phyloP scores from a whole-genome alignment of 768 basidiomycete genomes.

The Trametes maxima region DNA sequence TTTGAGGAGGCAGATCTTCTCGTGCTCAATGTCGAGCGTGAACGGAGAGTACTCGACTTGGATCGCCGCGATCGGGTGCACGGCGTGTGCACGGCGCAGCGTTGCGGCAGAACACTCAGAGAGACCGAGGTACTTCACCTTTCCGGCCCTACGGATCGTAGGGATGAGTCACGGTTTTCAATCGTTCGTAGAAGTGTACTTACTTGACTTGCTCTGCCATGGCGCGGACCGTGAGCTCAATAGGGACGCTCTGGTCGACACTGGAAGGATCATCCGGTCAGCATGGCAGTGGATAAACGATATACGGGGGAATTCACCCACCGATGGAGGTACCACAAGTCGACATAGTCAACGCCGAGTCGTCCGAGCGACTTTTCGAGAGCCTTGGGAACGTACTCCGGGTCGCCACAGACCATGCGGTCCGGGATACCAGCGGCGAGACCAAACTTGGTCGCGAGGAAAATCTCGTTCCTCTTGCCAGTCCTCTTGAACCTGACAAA shows the following conservation, averaged over 20 bases:
- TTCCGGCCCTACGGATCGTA: slow-evolving; percentile 32
- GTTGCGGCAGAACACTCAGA: slow-evolving; percentile 33
- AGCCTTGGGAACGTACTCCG: slow-evolving; percentile 43
- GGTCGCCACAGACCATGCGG: slow-evolving; percentile 36
- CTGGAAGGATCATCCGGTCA: neutral
- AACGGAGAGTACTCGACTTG: slow-evolving; percentile 52
- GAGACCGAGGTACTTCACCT: slow-evolving; percentile 32
- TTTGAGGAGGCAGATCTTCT: slow-evolving; percentile 40
- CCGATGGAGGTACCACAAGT: slow-evolving; percentile 45
- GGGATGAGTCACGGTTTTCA: neutral
- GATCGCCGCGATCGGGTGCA: slow-evolving; percentile 48
- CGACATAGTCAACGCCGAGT: slow-evolving; percentile 40
- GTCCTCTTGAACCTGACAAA: slow-evolving; percentile 49
- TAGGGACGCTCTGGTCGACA: neutral
- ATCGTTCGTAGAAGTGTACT: neutral
- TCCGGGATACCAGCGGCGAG: slow-evolving; percentile 28
- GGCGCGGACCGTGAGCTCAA: slow-evolving; percentile 24
- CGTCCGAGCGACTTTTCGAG: slow-evolving; percentile 43
- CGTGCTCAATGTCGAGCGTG: slow-evolving; percentile 47
- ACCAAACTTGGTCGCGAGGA: slow-evolving; percentile 66
- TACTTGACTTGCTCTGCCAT: slow-evolving; percentile 34
- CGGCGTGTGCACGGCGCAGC: slow-evolving; percentile 32
- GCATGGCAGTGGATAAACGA: slow-evolving; percentile 26
- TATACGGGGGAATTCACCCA: slow-evolving; percentile 5
- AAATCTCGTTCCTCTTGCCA: slow-evolving; percentile 54